Evolutionary conservation across 805 yeast genomes (phyloP).

Genomic region (Metschnikowia proteae): DNA sequence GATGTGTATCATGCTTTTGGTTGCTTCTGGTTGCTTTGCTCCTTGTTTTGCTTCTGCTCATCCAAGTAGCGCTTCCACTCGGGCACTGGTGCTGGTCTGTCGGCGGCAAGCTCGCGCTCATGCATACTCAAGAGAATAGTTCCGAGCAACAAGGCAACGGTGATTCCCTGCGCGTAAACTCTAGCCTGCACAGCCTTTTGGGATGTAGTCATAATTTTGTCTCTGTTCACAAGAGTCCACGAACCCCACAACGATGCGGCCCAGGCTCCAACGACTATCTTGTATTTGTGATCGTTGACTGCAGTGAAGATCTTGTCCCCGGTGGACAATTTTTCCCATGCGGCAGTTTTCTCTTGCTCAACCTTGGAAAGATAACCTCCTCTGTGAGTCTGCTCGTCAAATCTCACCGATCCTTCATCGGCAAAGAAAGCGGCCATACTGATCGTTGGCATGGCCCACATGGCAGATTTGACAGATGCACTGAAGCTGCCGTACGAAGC

Average conservation of each 20-base stretch:
- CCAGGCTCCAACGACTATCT: conserved; percentile 70
- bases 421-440: conserved; percentile 59
- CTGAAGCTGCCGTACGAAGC: conserved; percentile 42
- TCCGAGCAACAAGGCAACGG: conserved; percentile 66
- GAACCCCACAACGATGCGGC: conserved; percentile 78
- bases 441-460: conserved; percentile 66
- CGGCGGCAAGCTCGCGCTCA: conserved; percentile 51
- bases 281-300: conserved; percentile 56
- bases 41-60: conserved; percentile 17
- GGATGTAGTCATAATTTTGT: conserved; percentile 66
- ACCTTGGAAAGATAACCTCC: conserved; percentile 39
- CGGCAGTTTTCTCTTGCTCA: conserved; percentile 43
- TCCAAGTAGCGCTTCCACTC: conserved; percentile 34
- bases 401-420: conserved; percentile 65
- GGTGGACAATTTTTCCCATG: conserved; percentile 49
- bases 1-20: not conserved
- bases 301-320: conserved; percentile 49
- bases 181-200: conserved; percentile 86
- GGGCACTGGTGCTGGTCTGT: conserved; percentile 32
- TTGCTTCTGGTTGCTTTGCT: not conserved
- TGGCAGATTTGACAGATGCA: conserved; percentile 51
- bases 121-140: conserved; percentile 64
- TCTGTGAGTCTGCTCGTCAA: conserved; percentile 60
- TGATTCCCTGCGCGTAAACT: conserved; percentile 84
- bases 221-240: conserved; percentile 69